Percentiles rank a stretch among this genome's conserved stretches.
phyloP scores from a whole-genome alignment of 2,329 filamentous ascomycete genomes.

The Epichloe sylvatica region DNA sequence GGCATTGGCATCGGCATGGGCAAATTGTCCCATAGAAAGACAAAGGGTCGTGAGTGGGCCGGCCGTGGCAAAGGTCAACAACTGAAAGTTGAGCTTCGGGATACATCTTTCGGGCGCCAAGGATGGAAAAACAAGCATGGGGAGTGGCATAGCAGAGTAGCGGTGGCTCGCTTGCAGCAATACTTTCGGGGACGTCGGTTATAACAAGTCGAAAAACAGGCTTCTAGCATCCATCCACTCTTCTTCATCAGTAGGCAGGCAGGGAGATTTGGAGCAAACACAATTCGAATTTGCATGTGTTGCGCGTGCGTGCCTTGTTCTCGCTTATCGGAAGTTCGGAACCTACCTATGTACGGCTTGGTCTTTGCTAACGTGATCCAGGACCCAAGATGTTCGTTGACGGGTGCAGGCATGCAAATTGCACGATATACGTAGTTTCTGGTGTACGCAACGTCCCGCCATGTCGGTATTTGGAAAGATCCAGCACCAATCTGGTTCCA shows the following conservation, averaged over 20 bases:
- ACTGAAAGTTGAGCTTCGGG: background rate
- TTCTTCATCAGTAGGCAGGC: background rate
- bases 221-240: background rate
- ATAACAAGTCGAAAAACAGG: no score
- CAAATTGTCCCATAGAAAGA: background rate
- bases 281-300: background rate
- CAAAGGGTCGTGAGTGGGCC: background rate
- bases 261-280: background rate
- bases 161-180: background rate
- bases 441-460: background rate
- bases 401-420: background rate
- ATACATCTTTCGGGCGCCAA: background rate
- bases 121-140: background rate
- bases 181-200: background rate
- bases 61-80: background rate
- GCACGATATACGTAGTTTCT: background rate
- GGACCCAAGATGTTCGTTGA: background rate
- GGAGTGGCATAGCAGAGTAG: background rate
- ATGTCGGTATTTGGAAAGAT: conserved; percentile 1
- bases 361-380: background rate
- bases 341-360: background rate
- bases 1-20: background rate
- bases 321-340: conserved; percentile 5
- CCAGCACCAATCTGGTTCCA: background rate
- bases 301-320: background rate